Evolutionary conservation across 2,329 filamentous ascomycete genomes (phyloP), one percentile per base, ranked within the genome.

Genomic region (Penicillium sp.): DNA sequence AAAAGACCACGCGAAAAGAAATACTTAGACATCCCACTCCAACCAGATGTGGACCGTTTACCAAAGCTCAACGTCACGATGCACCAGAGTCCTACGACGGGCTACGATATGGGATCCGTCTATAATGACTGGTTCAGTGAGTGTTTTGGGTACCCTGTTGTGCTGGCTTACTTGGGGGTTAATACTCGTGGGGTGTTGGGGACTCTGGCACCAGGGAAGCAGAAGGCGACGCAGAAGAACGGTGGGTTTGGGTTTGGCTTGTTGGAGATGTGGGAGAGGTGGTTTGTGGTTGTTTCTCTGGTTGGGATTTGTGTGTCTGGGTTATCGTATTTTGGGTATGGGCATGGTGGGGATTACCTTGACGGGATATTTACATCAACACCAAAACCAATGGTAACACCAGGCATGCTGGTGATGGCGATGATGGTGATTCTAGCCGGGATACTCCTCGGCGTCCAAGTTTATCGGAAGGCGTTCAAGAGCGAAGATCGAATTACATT

Each of bases 111-210:
- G 85, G 85, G 84, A 3, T 64, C 74, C 2, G 52, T 71, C 24
- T 86, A 83, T 65, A 83, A 87, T 59, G 71, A 71, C 21, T 92
- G 89, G 87, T 90, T 92, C 74, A 83, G 83, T 14, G 76, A 78
- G 18, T 82, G 85, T 57, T 84, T 91, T 37, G 87, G 87, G 6
- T 87, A 85, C 66, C 71, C 76, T 4, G 81, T 84, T 0, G 72
- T 83, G 0, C 77, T 92, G 4, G 77, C 86, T 3, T 90, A 88
- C 69, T 81, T 91, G 34, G 88, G 88, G 8, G 74, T 80, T 29
- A 81, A 83, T 43, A 77, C 76, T 23, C 79, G 88, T 11, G 75
- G 77, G 2, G 83, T 91, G 0, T 75, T 91, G 13, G 89, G 88
- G 1, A 85, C 83, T 28, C 65, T 84, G 29, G 74, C 79, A n/a